These are phyloP conservation scores for Saccharum spontaneum DNA, from an alignment of 176 grass and related monocot genomes.

Conservation along the genomic window DNA sequence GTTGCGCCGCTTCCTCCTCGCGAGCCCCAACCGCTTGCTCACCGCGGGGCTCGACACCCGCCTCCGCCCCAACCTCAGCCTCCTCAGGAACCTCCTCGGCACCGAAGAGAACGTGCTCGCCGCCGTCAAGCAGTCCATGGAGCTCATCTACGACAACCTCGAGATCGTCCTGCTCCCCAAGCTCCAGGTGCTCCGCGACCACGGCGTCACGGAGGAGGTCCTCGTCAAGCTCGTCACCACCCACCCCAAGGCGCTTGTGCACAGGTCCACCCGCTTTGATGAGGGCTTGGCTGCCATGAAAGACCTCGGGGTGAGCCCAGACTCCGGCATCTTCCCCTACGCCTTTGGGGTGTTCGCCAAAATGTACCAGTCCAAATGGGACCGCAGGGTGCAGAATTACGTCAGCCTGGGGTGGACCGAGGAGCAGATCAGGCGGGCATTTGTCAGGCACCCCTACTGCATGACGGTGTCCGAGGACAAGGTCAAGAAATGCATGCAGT, in stretches of 20 bases:
- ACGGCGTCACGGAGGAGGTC: conserved; percentile 29
- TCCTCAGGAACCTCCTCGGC: conserved; percentile 43
- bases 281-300: conserved; percentile 31
- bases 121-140: conserved; percentile 5
- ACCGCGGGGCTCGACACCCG: conserved; percentile 16
- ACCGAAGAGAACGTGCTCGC: conserved; percentile 22
- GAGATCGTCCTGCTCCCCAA: conserved; percentile 34
- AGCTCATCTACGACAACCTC: conserved; percentile 38
- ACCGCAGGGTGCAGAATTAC: conserved; percentile 44
- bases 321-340: conserved; percentile 36
- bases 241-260: conserved; percentile 24
- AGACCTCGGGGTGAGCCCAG: conserved; percentile 34
- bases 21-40: conserved; percentile 26
- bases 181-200: conserved; percentile 36
- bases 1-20: conserved; percentile 22
- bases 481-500: conserved; percentile 39
- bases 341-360: conserved; percentile 36
- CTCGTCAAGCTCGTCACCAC: conserved; percentile 32
- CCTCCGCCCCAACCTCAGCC: conserved; percentile 40
- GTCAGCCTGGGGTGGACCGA: conserved; percentile 61
- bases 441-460: conserved; percentile 47
- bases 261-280: conserved; percentile 15
- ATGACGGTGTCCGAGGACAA: conserved; percentile 56
- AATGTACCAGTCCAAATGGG: conserved; percentile 18
- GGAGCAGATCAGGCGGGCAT: conserved; percentile 44